Base-by-base conservation (phyloP, 192 early-diverging fungal species). In the Coemansia sp. region DNA sequence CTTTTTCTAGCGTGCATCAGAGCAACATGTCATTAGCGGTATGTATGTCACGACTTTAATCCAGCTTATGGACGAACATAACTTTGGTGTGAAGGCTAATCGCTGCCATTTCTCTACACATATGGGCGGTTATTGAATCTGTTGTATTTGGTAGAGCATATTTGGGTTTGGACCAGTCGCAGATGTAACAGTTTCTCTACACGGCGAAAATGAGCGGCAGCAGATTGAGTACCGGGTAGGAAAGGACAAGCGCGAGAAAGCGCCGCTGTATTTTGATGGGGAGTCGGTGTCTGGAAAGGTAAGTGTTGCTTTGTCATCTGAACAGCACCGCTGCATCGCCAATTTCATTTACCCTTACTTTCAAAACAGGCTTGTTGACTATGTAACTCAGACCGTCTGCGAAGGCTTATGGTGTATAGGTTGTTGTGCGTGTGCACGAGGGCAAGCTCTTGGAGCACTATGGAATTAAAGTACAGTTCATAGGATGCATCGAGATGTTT, bases 401-500 rank as follows among this genome's bases (percentile, higher is more conserved):
- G 58, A 39, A n/a, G 19, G 19, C 32, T 32, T 50, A 37, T 44
- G 1, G 1, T 9, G 11, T 48, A 7, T 76, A 80, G 72, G 74
- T 83, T 16, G 73, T 86, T 32, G 66, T 78, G 38, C 76, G 74
- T 26, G 77, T 81, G 18, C 69, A 81, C 65, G 96, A 98, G 70
- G 94, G 93, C n/a, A 98, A 96, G 77, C 90, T 88, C 65, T 79
- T 98, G 54, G 97, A 99, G 75, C 98, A 99, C 85, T 91, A 95
- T 62, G 98, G 98, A 23, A 98, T 99, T 67, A 98, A 97, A 72
- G 92, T 98, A 45, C 95, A 99, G 79, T 98, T 98, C 81, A 89
- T 99, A n/a, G 98, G 98, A 38, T 89, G 93, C 73, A 99, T 82
- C 88, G 97, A 99, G 67, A 87, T 98, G 56, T 98, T 95, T 77